Evolutionary conservation across 1,139 yeast genomes (phyloP).

Genomic region (Geotrichum bryndzae): DNA sequence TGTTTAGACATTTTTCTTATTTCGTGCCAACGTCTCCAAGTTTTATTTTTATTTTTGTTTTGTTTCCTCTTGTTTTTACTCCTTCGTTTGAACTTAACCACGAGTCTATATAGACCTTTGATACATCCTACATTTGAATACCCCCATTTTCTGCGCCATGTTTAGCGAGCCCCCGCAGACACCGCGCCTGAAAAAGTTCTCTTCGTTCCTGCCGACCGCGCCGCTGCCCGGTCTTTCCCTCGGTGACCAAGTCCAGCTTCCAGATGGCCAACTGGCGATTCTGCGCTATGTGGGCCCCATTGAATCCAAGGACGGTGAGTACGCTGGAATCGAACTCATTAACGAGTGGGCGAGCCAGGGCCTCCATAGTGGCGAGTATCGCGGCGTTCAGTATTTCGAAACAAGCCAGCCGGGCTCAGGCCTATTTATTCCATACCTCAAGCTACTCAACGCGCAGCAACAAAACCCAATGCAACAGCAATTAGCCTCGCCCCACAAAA

Average conservation of each 20-base stretch:
- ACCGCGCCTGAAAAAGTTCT: constrained; percentile 6
- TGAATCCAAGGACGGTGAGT: constrained; percentile 66
- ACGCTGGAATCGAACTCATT: constrained; percentile 79
- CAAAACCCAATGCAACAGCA: not conserved
- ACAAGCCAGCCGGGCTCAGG: constrained; percentile 23
- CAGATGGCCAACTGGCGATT: constrained; percentile 47
- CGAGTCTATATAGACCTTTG: not conserved
- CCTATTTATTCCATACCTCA: constrained; percentile 22
- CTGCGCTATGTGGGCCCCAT: constrained; percentile 71
- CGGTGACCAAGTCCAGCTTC: constrained; percentile 40
- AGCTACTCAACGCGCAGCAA: constrained; percentile 13
- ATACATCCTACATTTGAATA: not conserved
- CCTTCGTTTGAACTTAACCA: not conserved
- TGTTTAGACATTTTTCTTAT: not conserved
- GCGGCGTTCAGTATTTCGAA: constrained; percentile 34
- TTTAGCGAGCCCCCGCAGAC: constrained; percentile 5
- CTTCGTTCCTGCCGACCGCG: not conserved
- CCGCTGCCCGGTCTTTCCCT: constrained; percentile 17
- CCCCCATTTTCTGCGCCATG: not conserved
- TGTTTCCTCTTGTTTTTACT: not conserved
- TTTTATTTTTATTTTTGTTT: not conserved
- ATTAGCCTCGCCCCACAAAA: not conserved
- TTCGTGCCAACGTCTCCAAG: not conserved
- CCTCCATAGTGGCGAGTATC: constrained; percentile 68
- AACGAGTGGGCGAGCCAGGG: constrained; percentile 64